Percentiles rank a stretch among this genome's conserved stretches.
These are phyloP conservation scores for Calonectria henricotiae DNA, from an alignment of 2,329 filamentous ascomycete species.

Conservation along the genomic window DNA sequence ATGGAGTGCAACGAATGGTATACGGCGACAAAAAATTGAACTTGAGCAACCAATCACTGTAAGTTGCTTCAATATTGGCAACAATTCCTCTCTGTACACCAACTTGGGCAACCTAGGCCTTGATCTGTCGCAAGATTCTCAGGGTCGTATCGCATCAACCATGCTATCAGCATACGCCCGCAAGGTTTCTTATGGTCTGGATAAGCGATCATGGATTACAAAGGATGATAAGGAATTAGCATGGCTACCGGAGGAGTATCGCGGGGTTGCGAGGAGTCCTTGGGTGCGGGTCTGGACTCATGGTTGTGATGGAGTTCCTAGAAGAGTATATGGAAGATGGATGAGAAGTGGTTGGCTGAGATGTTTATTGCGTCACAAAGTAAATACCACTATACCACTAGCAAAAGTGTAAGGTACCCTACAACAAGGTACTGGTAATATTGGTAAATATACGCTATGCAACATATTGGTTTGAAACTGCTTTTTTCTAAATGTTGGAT, in stretches of 20 bases:
- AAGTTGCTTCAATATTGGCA: neutral
- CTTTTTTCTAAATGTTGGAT: too few species aligned
- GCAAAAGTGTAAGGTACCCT: too few species aligned
- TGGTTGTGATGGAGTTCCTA: neutral
- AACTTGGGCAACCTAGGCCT: neutral
- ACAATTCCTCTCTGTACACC: neutral
- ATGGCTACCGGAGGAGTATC: neutral
- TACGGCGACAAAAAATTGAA: too few species aligned
- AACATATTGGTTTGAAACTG: too few species aligned
- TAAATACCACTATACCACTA: too few species aligned
- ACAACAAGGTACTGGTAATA: too few species aligned
- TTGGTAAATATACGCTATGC: too few species aligned
- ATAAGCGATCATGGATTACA: neutral
- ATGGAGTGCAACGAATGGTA: neutral
- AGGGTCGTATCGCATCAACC: neutral
- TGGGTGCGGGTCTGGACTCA: neutral
- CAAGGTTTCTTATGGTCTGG: neutral
- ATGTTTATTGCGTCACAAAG: too few species aligned
- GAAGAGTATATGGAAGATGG: neutral
- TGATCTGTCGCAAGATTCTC: neutral
- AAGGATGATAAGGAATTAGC: neutral
- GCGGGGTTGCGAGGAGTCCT: neutral
- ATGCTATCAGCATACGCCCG: neutral
- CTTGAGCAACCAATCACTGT: neutral
- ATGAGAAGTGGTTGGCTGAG: too few species aligned